Conservation (phyloP, 495 filamentous ascomycete genomes). For the Penicillium chermesinum region DNA sequence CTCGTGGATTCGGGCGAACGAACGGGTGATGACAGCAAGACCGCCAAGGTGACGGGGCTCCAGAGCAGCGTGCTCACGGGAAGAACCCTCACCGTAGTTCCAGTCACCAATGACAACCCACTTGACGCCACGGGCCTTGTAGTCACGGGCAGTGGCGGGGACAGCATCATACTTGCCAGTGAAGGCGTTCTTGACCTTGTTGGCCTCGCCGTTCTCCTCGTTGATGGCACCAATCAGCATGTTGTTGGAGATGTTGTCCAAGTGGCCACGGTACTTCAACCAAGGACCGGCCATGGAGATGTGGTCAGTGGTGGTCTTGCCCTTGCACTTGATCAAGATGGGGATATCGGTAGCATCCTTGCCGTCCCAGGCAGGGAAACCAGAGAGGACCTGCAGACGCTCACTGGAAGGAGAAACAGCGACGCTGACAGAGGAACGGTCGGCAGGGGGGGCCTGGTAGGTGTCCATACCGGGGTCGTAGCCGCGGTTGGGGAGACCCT, state of each 20-base stretch:
- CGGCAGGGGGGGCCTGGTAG: slow-evolving; percentile 89
- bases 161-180: slow-evolving; percentile 81
- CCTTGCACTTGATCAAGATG: slow-evolving; percentile 95
- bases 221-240: slow-evolving; percentile 99
- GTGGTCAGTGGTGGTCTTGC: slow-evolving; percentile 99
- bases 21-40: slow-evolving; percentile 92
- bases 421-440: slow-evolving; percentile 68
- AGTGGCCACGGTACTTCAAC: slow-evolving; percentile 99
- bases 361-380: slow-evolving; percentile 87
- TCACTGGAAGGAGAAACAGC: slow-evolving; percentile 85
- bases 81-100: slow-evolving; percentile 98
- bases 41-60: slow-evolving; percentile 97
- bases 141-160: slow-evolving; percentile 92
- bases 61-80: slow-evolving; percentile 95
- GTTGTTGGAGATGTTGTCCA: slow-evolving; percentile 99
- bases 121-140: slow-evolving; percentile 91
- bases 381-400: slow-evolving; percentile 85
- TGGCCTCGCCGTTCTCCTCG: slow-evolving; percentile 90
- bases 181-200: slow-evolving; percentile 92
- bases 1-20: slow-evolving; percentile 99
- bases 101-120: slow-evolving; percentile 99
- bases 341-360: slow-evolving; percentile 86
- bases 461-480: slow-evolving; percentile 94
- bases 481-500: slow-evolving; percentile 72
- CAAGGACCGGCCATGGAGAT: slow-evolving; percentile 98